Evolutionary conservation across 2,329 filamentous ascomycete species (phyloP).

Genomic region (Sporothrix luriei): DNA sequence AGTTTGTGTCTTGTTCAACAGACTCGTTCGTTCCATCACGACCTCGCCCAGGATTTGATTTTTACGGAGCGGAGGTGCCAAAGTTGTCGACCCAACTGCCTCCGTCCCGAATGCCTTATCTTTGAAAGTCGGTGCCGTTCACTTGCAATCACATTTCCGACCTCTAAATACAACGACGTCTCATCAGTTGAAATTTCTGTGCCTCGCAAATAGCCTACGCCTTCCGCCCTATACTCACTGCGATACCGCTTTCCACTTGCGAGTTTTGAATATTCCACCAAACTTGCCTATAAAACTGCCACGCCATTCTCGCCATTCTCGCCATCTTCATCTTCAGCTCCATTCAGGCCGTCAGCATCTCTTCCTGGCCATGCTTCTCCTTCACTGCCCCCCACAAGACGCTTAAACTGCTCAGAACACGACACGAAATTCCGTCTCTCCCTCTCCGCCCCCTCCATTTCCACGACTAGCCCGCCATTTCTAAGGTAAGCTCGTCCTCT

Average conservation of each 20-base stretch:
- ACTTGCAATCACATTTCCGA: neutral
- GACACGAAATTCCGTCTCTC: neutral
- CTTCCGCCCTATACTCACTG: conserved; percentile 1
- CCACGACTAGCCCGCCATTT: conserved; percentile 17
- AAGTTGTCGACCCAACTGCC: neutral
- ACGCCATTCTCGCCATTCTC: neutral
- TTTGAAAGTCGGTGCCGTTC: neutral
- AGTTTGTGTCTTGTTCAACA: neutral
- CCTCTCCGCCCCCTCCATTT: conserved; percentile 1
- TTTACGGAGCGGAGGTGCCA: neutral
- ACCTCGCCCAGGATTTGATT: conserved; percentile 17
- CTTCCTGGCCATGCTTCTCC: conserved; percentile 3
- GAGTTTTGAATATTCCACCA: conserved; percentile 5
- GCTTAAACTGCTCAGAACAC: neutral
- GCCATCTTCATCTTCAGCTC: neutral
- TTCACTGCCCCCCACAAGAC: neutral
- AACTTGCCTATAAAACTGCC: neutral
- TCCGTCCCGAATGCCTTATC: conserved; percentile 3
- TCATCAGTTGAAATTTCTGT: neutral
- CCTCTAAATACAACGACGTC: neutral
- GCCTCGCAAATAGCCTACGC: neutral
- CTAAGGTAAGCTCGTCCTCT: conserved; percentile 16
- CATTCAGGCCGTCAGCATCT: neutral
- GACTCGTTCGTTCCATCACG: neutral
- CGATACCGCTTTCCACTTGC: neutral